Evolutionary conservation across 208 protist genomes (phyloP).

Genomic region (Leishmania aethiopica): DNA sequence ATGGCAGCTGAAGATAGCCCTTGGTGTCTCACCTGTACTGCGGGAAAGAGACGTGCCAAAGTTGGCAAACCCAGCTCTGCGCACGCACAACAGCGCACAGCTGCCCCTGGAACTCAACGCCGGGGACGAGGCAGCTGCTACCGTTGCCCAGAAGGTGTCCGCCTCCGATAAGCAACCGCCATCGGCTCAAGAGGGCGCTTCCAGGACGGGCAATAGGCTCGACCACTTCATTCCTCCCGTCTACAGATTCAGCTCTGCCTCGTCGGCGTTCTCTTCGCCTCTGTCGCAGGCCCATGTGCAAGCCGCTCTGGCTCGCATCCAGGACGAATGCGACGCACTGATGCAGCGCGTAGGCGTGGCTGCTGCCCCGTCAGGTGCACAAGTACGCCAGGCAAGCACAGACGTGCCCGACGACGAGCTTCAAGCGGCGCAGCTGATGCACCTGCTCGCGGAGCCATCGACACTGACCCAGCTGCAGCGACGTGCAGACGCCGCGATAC

Average conservation of each 20-base stretch:
- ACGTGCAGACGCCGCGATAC: conserved; percentile 11
- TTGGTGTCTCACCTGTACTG: conserved; percentile 32
- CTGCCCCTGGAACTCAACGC: not conserved
- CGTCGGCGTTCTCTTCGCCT: not conserved
- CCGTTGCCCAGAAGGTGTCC: not conserved
- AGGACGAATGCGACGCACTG: conserved; percentile 4
- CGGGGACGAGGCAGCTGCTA: not conserved
- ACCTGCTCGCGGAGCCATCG: not conserved
- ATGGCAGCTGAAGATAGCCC: conserved; percentile 33
- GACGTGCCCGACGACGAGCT: conserved; percentile 3
- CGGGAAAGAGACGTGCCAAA: not conserved
- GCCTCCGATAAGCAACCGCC: not conserved
- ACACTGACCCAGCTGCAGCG: conserved; percentile 16
- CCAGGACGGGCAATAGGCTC: not conserved
- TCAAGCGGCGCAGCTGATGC: conserved; percentile 5
- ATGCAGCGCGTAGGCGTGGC: not conserved
- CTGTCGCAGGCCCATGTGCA: conserved; percentile 1
- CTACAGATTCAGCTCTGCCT: conserved; percentile 1
- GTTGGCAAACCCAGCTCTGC: not conserved
- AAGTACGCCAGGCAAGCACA: conserved; percentile 3
- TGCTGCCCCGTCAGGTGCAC: not conserved
- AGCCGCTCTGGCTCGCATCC: conserved; percentile 1
- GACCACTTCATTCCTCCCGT: not conserved
- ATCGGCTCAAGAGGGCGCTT: not conserved
- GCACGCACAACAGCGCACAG: not conserved